phyloP scores from a whole-genome alignment of 1,284 basidiomycete genomes.

The Garcileccinum viscosum region DNA sequence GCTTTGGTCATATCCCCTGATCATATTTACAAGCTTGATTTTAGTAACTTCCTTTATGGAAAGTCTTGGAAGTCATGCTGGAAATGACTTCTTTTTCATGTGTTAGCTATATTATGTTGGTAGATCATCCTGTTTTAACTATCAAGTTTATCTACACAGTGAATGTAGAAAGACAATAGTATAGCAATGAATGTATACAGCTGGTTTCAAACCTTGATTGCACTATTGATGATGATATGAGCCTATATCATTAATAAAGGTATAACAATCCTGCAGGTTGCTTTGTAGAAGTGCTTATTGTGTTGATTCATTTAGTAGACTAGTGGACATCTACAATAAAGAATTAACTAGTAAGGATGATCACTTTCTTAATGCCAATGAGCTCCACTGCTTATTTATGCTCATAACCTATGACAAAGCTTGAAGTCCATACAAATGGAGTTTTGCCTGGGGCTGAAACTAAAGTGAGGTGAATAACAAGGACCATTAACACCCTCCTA shows the following conservation, averaged over 20 bases:
- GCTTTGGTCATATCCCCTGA: constrained; percentile 19
- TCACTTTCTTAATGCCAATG: neutral
- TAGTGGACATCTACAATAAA: too few relatives aligned
- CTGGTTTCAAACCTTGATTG: neutral
- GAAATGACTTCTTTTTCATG: constrained; percentile 18
- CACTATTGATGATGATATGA: neutral
- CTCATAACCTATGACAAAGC: neutral
- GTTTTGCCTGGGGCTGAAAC: constrained; percentile 47
- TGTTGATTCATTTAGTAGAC: too few relatives aligned
- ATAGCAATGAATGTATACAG: neutral
- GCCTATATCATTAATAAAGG: neutral
- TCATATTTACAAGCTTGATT: constrained; percentile 20
- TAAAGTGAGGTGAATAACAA: constrained; percentile 33
- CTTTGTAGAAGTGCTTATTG: too few relatives aligned
- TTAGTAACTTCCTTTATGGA: constrained; percentile 15
- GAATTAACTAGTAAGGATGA: neutral
- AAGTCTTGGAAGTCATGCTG: constrained; percentile 30
- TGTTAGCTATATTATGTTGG: neutral
- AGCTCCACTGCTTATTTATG: neutral
- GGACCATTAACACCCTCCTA: constrained; percentile 36
- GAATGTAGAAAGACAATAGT: too few relatives aligned
- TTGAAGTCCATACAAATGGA: constrained; percentile 46
- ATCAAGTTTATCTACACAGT: neutral
- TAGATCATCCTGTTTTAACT: neutral
- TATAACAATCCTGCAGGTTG: neutral